Conservation (phyloP, 1,284 basidiomycete species). For the Mycena sp. region DNA sequence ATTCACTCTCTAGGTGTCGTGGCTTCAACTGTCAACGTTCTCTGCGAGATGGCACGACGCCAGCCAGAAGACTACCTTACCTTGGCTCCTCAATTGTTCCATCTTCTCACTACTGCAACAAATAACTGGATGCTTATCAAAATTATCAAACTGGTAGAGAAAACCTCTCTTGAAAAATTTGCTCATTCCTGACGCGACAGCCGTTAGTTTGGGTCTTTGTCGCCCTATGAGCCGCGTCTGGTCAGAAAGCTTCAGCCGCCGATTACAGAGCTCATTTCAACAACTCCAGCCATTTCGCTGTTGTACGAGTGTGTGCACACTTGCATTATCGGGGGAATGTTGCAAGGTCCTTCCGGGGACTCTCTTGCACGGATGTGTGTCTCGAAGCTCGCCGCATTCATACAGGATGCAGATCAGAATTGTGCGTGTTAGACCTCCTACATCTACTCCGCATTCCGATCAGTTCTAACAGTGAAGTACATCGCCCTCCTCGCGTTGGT, state of each 20-base stretch:
- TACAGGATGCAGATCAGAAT: constrained; percentile 96
- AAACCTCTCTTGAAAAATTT: neutral
- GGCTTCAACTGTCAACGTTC: constrained; percentile 91
- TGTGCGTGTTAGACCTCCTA: constrained; percentile 55
- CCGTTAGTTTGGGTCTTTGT: constrained; percentile 86
- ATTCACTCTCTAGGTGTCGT: constrained; percentile 74
- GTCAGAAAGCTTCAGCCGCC: constrained; percentile 95
- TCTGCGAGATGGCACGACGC: constrained; percentile 91
- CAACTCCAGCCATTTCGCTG: constrained; percentile 94
- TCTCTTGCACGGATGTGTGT: constrained; percentile 89
- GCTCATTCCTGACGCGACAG: constrained; percentile 3
- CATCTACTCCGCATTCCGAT: neutral
- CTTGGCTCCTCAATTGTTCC: constrained; percentile 93
- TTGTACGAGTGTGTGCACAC: constrained; percentile 99
- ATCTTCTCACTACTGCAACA: constrained; percentile 91
- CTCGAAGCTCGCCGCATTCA: constrained; percentile 92
- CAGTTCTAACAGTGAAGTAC: constrained; percentile 84
- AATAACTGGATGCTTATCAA: constrained; percentile 99
- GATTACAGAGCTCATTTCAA: constrained; percentile 94
- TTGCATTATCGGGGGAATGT: constrained; percentile 97
- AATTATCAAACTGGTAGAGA: constrained; percentile 89
- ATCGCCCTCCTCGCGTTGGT: constrained; percentile 95
- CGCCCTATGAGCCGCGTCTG: constrained; percentile 91
- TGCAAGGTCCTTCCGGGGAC: constrained; percentile 83
- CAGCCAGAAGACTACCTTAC: constrained; percentile 84